Base-by-base conservation (phyloP, 345 rosid species). In the Eucalyptus polybractea region DNA sequence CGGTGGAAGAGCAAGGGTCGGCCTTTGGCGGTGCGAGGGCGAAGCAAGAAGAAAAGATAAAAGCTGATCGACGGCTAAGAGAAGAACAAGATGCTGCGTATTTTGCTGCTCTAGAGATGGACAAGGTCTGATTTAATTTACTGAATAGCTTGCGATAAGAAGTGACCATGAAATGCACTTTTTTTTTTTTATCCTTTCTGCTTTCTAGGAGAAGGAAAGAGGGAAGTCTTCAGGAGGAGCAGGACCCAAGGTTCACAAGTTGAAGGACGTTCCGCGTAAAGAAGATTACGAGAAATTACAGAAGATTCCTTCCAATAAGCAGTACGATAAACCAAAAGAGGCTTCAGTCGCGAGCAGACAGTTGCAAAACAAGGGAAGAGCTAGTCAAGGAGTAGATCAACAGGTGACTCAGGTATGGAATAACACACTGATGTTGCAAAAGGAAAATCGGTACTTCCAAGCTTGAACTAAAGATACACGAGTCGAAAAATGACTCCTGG, bases 61-160 rank as follows among this genome's bases (percentile, higher is more conserved):
- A 92, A 91, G 94, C 93, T 2, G 92, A 94, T 88, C 95, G 93
- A 40, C 89, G n/a, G 87, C 88, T 93, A 27, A 92, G 95, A 89
- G 92, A 92, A 92, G 95, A 95, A 86, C 95, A 94, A 89, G 94
- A 94, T 88, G 93, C 95, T n/a, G 94, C 96, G 60, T 94, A 92
- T 91, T 89, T 91, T 87, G 92, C 93, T 76, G 94, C 96, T 88
- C 91, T 95, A 47, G 89, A 88, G 87, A 93, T 89, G 31, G 97
- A 95, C 89, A 90, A 93, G 92, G 97, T 94, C 50, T 6, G 15
- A 50, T 7, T 17, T 54, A 19, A 62, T 27, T 19, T 49, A 44
- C 12, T 54, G 45, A 87, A 17, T 2, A n/a, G 40, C 33, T 62
- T 50, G 50, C 47, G 10, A 53, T 14, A 50, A 49, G 24, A 53